Evolutionary conservation across 1,284 basidiomycete species (phyloP).

Genomic region (Tilletiaria anomala): DNA sequence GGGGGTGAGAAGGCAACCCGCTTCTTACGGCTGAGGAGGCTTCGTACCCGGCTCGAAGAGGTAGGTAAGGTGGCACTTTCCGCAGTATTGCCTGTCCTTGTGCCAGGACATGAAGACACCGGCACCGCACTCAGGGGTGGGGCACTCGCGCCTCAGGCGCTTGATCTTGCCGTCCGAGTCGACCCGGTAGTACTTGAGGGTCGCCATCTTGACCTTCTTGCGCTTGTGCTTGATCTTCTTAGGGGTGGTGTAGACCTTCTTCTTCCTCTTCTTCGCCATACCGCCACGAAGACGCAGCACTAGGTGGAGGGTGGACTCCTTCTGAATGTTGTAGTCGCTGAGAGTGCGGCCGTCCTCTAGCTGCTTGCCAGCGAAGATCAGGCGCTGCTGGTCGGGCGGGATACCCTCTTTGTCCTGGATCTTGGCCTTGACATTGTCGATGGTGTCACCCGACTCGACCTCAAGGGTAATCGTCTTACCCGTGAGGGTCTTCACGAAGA

Average conservation of each 20-base stretch:
- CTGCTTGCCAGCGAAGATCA: conserved; percentile 98
- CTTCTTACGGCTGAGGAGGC: conserved; percentile 26
- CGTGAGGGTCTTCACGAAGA: conserved; percentile 39
- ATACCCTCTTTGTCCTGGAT: conserved; percentile 55
- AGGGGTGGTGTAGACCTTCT: conserved; percentile 95
- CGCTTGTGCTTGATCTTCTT: conserved; percentile 99
- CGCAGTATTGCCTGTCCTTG: conserved; percentile 40
- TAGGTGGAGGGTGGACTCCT: conserved; percentile 42
- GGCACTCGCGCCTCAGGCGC: conserved; percentile 94
- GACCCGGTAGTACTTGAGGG: conserved; percentile 99
- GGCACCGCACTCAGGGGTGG: conserved; percentile 42
- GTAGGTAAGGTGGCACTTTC: conserved; percentile 40
- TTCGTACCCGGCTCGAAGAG: conserved; percentile 38
- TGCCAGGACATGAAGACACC: conserved; percentile 39
- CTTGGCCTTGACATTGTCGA: conserved; percentile 41
- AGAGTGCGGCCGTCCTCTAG: conserved; percentile 48
- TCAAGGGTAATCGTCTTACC: conserved; percentile 41
- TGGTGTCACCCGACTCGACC: conserved; percentile 41
- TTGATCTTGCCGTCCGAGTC: conserved; percentile 98
- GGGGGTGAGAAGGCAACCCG: too few relatives aligned
- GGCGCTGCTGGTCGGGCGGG: conserved; percentile 86
- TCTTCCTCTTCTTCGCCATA: conserved; percentile 99
- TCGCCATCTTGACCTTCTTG: conserved; percentile 98
- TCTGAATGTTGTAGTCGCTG: conserved; percentile 63
- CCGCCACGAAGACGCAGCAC: conserved; percentile 63